Evolutionary conservation across 768 basidiomycete genomes (phyloP), one percentile per base, ranked within the genome.

Genomic region (Pulveroboletus ravenelii): DNA sequence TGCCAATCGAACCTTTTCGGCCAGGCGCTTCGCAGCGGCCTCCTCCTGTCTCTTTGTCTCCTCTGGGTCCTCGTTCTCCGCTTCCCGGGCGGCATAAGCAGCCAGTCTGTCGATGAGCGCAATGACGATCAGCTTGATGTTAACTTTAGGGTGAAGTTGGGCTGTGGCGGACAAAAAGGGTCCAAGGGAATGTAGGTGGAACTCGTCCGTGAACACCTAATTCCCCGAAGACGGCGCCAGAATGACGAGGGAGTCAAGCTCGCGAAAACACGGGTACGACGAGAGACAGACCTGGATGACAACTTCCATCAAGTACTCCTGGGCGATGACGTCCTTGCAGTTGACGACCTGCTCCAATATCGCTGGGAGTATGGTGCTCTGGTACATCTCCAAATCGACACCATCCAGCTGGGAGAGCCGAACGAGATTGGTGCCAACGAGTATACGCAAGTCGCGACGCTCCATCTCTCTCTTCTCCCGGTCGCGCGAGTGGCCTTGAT

Each of bases 301-400:
- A 10, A 98, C 96, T 68, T 99, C 96, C 96, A 98, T 98, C 41
- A 98, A 69, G 68, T 99, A 99, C 66, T 98, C 96, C 67, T 99
- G 96, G 0, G 96, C 96, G 53, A 98, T 98, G 40, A 94, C 89
- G 64, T 99, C 96, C 67, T 96, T 95, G 72, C 96, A 98, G 63
- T 87, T 95, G 52, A 98, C 95, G 45, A 98, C 89, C 69, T 99
- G 96, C 72, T 99, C 93, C 46, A 98, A 72, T 48, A 98, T 84
- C 54, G 89, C 89, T 0, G 96, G 94, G 7, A 99, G 79, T 55
- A 99, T 99, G 23, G 66, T 81, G 48, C 68, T 75, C 62, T 84
- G 83, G 69, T 98, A 98, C 80, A 96, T 83, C 38, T 89, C 89
- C 48, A 99, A 73, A 64, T 96, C 95, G 50, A 98, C 94, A 5